Evolutionary conservation across 2,329 filamentous ascomycete species (phyloP), one percentile per base, ranked within the genome.

Genomic region (Tolypocladium ophioglossoides): DNA sequence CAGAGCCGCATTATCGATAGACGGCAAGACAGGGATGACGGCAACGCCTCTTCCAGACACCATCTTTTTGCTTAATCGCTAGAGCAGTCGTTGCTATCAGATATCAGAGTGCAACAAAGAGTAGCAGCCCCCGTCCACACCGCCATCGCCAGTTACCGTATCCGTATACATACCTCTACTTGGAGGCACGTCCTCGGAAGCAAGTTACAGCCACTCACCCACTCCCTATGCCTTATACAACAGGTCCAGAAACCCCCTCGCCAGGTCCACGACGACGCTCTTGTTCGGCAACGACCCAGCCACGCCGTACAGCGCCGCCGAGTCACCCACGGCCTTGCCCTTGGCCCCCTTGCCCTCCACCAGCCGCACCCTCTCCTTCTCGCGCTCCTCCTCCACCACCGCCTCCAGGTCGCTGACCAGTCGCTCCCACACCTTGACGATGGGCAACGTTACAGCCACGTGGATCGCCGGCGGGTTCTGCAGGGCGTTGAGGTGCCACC

Each of bases 261-360:
- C 92, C 66, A 99, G 73, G 63, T 95, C 89, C 60, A 89, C 89
- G 35, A 99, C 91, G 37, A 99, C 86, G 61, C 87, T 90, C 80
- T 97, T 97, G 69, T 99, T 95, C 1, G 94, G 94, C 70, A 99
- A 72, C 65, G 89, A 95, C 7, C 94, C 94, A 0, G 94, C 94
- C 55, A 99, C 91, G 53, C 94, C 94, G 71, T 99, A 99, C 58
- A 99, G 73, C 5, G 91, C 91, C 1, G 90, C 89, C 16, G 89
- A 84, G 68, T 96, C 89, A 1, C 89, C 89, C 62, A 83, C 79
- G 27, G 82, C 83, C 68, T 84, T 83, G 38, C 83, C 85, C 70
- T 84, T 80, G 35, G 73, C 70, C 0, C 78, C 78, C 70, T 84
- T 86, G 12, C 86, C 85, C 72, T 89, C 84, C 1, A 83, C 85